Evolutionary conservation across 805 yeast genomes (phyloP), one percentile per base, ranked within the genome.

Genomic region (Kazachstania viticola): DNA sequence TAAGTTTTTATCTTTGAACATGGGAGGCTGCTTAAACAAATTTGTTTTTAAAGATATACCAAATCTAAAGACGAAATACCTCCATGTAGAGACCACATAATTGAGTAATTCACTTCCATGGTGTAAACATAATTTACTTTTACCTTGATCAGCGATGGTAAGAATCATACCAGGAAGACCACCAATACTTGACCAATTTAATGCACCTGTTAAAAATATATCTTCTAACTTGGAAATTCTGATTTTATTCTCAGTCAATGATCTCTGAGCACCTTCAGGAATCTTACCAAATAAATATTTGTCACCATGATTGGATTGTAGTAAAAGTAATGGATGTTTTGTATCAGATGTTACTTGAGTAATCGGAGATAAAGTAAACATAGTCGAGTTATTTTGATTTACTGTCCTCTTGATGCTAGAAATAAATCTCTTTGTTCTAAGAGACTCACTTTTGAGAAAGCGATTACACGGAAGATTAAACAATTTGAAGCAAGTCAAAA

Each of bases 81-180:
- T 67, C 94, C 95, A 84, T 0, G 88, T 72, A 1, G 87, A 69
- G 3, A 82, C 69, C 28, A 80, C 62, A 49, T 73, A 77, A 34
- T 67, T 62, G 14, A 70, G 34, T 18, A 72, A 48, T 2, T 60
- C 49, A 28, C 57, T 61, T n/a, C 76, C 71, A 30, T 73, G 69
- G 44, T 58, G 67, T 1, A 83, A 58, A n/a, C 65, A 65, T 24
- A 81, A 50, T 5, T 63, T 63, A 29, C 69, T 67, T 39, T 68
- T 64, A 2, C 84, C 85, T 44, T 83, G 80, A 44, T 84, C 95
- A 35, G 82, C 75, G 11, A 80, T 64, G 0, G 96, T 83, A 31
- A 88, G 59, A 30, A 88, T 71, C 45, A 83, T 59, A 0, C 98
- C 98, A 0, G 97, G 96, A 5, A 88, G 55, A 0, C 98, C 98